These are phyloP conservation scores for Panus rudis DNA, from an alignment of 768 basidiomycete species.

Conservation along the genomic window DNA sequence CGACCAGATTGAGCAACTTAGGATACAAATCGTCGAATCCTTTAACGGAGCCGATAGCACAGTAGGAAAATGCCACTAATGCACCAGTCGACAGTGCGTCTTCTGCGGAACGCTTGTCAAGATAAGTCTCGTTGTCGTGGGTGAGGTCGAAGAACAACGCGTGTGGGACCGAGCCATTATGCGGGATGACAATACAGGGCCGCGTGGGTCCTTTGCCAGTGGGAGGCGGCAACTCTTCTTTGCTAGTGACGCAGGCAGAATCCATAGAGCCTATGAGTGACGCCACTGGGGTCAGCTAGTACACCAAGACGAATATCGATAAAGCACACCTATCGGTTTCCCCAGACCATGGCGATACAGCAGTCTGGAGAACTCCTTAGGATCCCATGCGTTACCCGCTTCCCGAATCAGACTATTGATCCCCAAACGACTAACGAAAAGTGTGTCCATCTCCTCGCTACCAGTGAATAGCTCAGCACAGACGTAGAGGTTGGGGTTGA, in stretches of 20 bases:
- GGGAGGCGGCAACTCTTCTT: constrained; percentile 73
- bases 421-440: constrained; percentile 88
- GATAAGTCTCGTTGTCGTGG: constrained; percentile 93
- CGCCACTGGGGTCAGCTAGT: not conserved
- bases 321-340: constrained; percentile 76
- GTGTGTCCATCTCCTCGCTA: constrained; percentile 84
- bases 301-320: not conserved
- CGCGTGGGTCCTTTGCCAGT: constrained; percentile 76
- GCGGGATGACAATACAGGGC: constrained; percentile 65
- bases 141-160: constrained; percentile 93
- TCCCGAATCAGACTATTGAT: constrained; percentile 93
- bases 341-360: constrained; percentile 87
- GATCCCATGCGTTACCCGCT: constrained; percentile 85
- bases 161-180: constrained; percentile 85
- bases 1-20: constrained; percentile 84
- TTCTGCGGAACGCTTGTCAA: constrained; percentile 87
- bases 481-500: constrained; percentile 90
- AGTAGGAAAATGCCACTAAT: constrained; percentile 84
- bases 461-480: constrained; percentile 98
- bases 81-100: constrained; percentile 94
- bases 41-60: constrained; percentile 88
- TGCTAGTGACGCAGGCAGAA: constrained; percentile 68
- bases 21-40: constrained; percentile 98
- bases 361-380: constrained; percentile 85
- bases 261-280: constrained; percentile 79